phyloP scores from a whole-genome alignment of 2,329 filamentous ascomycete genomes.

The Cadophora malorum region DNA sequence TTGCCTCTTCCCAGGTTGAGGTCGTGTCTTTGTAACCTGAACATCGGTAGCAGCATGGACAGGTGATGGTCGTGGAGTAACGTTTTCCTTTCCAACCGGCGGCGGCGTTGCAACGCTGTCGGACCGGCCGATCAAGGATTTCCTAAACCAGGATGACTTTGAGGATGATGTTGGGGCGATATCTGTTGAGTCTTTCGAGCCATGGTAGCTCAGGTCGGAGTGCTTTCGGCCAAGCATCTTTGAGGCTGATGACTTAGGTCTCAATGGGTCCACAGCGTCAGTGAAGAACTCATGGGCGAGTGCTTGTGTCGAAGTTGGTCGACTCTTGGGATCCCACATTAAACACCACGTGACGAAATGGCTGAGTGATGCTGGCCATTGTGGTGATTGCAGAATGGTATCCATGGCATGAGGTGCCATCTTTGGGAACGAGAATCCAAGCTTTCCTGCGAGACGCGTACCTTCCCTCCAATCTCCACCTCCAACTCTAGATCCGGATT shows the following conservation, averaged over 20 bases:
- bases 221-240: constrained; percentile 87
- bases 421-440: constrained; percentile 98
- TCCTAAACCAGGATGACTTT: constrained; percentile 96
- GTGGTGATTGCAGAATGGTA: constrained; percentile 85
- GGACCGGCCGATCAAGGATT: constrained; percentile 85
- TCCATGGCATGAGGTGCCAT: constrained; percentile 99
- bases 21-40: constrained; percentile 51
- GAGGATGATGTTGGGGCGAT: constrained; percentile 66
- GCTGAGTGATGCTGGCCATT: constrained; percentile 88
- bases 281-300: constrained; percentile 92
- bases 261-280: constrained; percentile 88
- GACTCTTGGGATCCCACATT: constrained; percentile 95
- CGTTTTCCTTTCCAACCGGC: constrained; percentile 54
- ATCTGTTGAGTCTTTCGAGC: constrained; percentile 66
- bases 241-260: constrained; percentile 89
- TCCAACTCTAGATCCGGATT: constrained; percentile 82
- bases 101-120: constrained; percentile 68
- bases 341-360: constrained; percentile 98
- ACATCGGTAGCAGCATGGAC: constrained; percentile 53
- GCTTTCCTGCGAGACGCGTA: constrained; percentile 87
- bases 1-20: constrained; percentile 76
- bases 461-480: constrained; percentile 98
- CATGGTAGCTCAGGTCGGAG: constrained; percentile 76
- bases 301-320: constrained; percentile 93
- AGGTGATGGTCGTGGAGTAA: constrained; percentile 53